Evolutionary conservation across 257 asterid species (phyloP).

Genomic region (Nicotiana tomentosiformis): DNA sequence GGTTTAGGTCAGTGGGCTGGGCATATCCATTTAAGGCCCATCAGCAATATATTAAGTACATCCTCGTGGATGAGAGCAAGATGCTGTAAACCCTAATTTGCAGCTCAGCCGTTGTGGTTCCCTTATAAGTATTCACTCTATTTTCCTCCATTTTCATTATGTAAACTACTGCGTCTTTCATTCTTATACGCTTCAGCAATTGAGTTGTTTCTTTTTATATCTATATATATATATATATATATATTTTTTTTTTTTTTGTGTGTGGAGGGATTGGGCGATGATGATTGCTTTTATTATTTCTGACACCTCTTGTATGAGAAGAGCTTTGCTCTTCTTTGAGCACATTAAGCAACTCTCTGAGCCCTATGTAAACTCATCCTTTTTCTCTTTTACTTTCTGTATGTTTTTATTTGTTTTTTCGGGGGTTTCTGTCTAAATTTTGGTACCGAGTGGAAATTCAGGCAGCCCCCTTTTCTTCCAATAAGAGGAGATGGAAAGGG

Average conservation of each 20-base stretch:
- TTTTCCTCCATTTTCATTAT: background rate
- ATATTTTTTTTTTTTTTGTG: background rate
- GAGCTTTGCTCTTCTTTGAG: slow-evolving; percentile 59
- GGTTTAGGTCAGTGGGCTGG: background rate
- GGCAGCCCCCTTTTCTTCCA: slow-evolving; percentile 56
- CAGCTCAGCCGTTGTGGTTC: background rate
- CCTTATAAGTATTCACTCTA: background rate
- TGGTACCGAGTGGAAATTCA: slow-evolving; percentile 51
- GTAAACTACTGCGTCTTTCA: background rate
- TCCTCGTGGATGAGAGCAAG: background rate
- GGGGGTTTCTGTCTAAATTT: too few species aligned
- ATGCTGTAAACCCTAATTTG: background rate
- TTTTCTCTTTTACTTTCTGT: background rate
- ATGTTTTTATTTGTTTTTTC: too few species aligned
- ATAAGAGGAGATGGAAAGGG: slow-evolving; percentile 23
- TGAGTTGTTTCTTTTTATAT: background rate
- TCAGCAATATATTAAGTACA: background rate
- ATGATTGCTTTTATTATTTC: slow-evolving; percentile 56
- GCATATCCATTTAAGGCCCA: background rate
- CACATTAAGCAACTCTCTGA: slow-evolving; percentile 79
- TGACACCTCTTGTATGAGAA: slow-evolving; percentile 98
- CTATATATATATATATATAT: too few species aligned
- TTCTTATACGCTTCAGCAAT: background rate
- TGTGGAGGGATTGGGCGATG: slow-evolving; percentile 9
- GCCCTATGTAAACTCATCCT: background rate